A percentile compares a stretch with the other conserved stretches of the same genome.
phyloP scores from a whole-genome alignment of 2,329 filamentous ascomycete genomes.

The Phaeosphaeria sp. region DNA sequence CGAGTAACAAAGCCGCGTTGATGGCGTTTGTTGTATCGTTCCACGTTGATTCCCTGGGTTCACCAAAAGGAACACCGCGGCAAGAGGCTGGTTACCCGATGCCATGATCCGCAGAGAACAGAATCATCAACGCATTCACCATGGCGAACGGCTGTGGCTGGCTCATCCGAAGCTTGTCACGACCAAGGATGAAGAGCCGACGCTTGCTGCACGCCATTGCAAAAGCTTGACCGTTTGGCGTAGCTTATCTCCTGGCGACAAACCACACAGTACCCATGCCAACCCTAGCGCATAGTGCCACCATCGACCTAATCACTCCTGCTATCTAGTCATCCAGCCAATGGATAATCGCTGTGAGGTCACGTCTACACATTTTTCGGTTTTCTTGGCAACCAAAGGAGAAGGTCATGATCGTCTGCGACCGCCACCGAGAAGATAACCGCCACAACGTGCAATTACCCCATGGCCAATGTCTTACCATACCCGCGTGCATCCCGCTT shows the following conservation, averaged over 20 bases:
- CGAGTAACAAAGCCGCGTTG: neutral
- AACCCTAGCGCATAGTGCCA: neutral
- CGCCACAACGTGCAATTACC: slow-evolving; percentile 11
- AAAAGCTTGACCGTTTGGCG: slow-evolving; percentile 31
- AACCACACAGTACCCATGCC: slow-evolving; percentile 8
- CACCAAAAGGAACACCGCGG: neutral
- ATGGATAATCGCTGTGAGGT: neutral
- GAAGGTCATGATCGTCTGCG: neutral
- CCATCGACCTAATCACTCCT: slow-evolving; percentile 5
- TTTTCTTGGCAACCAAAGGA: neutral
- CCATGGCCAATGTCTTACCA: slow-evolving; percentile 6
- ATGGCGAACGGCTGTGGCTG: slow-evolving; percentile 29
- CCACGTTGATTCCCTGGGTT: neutral
- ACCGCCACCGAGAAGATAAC: neutral
- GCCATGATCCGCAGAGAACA: neutral
- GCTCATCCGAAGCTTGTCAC: slow-evolving; percentile 22
- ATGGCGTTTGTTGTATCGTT: neutral
- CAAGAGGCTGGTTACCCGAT: neutral
- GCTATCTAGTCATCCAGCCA: slow-evolving; percentile 9
- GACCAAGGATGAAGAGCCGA: slow-evolving; percentile 33
- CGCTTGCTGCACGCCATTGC: slow-evolving; percentile 25
- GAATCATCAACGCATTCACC: slow-evolving; percentile 9
- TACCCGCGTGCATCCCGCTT: neutral
- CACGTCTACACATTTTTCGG: neutral
- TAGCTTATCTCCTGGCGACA: slow-evolving; percentile 19